These are phyloP conservation scores for Gremmenia infestans DNA, from an alignment of 2,329 filamentous ascomycete genomes.

Conservation along the genomic window DNA sequence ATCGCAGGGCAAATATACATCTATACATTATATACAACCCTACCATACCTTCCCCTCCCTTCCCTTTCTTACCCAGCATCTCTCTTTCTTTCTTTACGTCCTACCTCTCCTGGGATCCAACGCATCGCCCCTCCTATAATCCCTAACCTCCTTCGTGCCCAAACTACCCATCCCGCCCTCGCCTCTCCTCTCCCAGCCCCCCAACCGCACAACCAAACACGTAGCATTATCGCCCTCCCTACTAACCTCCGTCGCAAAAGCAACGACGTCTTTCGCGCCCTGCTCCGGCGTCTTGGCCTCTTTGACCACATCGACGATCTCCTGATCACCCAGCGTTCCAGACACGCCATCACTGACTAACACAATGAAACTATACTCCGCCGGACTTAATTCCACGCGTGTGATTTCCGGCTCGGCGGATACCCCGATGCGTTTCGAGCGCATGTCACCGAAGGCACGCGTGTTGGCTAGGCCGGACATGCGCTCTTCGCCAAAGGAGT, in stretches of 20 bases:
- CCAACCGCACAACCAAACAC: slow-evolving; percentile 61
- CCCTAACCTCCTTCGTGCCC: slow-evolving; percentile 86
- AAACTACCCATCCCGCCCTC: slow-evolving; percentile 87
- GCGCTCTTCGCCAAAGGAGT: slow-evolving; percentile 95
- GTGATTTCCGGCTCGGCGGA: slow-evolving; percentile 88
- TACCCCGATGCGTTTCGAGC: slow-evolving; percentile 86
- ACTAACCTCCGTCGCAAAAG: slow-evolving; percentile 78
- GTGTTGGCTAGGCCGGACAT: slow-evolving; percentile 92
- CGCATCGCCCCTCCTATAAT: slow-evolving; percentile 76
- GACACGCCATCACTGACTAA: slow-evolving; percentile 86
- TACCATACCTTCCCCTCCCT: background rate
- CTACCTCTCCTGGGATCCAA: slow-evolving; percentile 68
- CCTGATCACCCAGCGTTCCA: slow-evolving; percentile 81
- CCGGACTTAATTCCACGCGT: slow-evolving; percentile 71
- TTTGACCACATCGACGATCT: slow-evolving; percentile 93
- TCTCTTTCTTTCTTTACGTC: slow-evolving; percentile 4
- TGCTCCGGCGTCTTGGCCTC: slow-evolving; percentile 89
- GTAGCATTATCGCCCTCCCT: slow-evolving; percentile 61
- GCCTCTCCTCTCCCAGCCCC: slow-evolving; percentile 65
- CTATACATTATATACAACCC: no score
- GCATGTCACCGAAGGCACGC: slow-evolving; percentile 88
- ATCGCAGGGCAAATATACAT: no score
- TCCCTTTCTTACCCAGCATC: background rate
- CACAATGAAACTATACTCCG: slow-evolving; percentile 84
- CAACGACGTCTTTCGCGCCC: slow-evolving; percentile 71